These are phyloP conservation scores for Serpula lacrymans DNA, from an alignment of 768 basidiomycete species.

Conservation along the genomic window DNA sequence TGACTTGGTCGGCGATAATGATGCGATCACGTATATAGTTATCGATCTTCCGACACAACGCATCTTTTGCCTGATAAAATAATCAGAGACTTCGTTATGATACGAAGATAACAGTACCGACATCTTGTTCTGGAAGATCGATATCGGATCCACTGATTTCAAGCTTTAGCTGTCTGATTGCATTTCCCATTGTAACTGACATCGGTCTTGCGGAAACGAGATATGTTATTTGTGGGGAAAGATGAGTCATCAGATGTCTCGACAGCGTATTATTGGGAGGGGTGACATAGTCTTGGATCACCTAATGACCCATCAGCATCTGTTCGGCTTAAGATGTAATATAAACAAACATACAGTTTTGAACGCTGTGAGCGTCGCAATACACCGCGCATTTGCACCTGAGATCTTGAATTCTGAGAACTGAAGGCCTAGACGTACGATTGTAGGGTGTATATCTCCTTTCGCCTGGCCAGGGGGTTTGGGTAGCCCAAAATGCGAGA, in stretches of 20 bases:
- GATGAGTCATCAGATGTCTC: slow-evolving; percentile 86
- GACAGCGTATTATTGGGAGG: slow-evolving; percentile 85
- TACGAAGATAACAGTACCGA: slow-evolving; percentile 31
- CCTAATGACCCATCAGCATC: slow-evolving; percentile 42
- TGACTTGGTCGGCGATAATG: slow-evolving; percentile 89
- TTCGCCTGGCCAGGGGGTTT: slow-evolving; percentile 54
- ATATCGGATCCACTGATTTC: slow-evolving; percentile 92
- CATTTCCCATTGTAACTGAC: slow-evolving; percentile 93
- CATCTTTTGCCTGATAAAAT: slow-evolving; percentile 73
- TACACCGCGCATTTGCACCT: slow-evolving; percentile 94
- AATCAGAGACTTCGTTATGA: slow-evolving; percentile 4
- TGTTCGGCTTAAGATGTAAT: background rate
- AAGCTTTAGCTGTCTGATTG: slow-evolving; percentile 89
- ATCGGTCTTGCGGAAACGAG: slow-evolving; percentile 85
- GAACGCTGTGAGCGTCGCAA: slow-evolving; percentile 87
- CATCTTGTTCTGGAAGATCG: slow-evolving; percentile 94
- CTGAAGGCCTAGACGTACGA: slow-evolving; percentile 82
- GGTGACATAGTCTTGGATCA: slow-evolving; percentile 87
- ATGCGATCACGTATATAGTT: slow-evolving; percentile 94
- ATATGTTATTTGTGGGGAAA: slow-evolving; percentile 91
- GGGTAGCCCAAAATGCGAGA: slow-evolving; percentile 81
- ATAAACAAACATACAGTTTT: slow-evolving; percentile 63
- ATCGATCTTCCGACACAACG: slow-evolving; percentile 81
- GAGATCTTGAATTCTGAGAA: slow-evolving; percentile 91
- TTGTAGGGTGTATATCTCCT: slow-evolving; percentile 87